Conservation (phyloP, 352 stramenopile genomes). For the Globisporangium parvum region DNA sequence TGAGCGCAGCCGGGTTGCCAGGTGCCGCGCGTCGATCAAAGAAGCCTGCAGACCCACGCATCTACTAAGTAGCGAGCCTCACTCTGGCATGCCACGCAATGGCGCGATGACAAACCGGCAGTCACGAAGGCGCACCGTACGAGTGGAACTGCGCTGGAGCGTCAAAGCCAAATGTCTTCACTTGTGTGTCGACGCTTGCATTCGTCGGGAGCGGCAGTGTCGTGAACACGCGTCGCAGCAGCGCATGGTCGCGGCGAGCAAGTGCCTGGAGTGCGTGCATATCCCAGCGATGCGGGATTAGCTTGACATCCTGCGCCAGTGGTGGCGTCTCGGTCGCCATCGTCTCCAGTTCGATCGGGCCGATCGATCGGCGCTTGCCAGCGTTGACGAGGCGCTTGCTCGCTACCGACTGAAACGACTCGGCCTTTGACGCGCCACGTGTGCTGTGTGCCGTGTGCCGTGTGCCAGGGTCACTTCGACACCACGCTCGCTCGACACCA, state of each 20-base stretch:
- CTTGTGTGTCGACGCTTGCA: constrained; percentile 25
- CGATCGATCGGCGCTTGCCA: neutral
- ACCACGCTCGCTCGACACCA: too few species aligned
- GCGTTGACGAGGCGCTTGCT: too few species aligned
- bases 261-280: constrained; percentile 56
- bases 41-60: constrained; percentile 30
- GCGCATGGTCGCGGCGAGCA: constrained; percentile 17
- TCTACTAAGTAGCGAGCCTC: neutral
- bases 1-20: constrained; percentile 11
- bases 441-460: too few species aligned
- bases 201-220: constrained; percentile 24
- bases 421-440: neutral
- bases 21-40: constrained; percentile 21
- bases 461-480: too few species aligned
- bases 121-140: constrained; percentile 27
- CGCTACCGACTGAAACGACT: too few species aligned
- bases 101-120: neutral
- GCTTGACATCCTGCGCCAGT: constrained; percentile 11
- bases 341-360: neutral
- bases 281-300: constrained; percentile 46
- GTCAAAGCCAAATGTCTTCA: constrained; percentile 36
- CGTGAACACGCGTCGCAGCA: constrained; percentile 33
- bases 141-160: constrained; percentile 43
- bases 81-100: too few species aligned
- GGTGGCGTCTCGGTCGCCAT: too few species aligned